Evolutionary conservation across 73 alveolate genomes (phyloP).

Genomic region (Paramecium pentaurelia): DNA sequence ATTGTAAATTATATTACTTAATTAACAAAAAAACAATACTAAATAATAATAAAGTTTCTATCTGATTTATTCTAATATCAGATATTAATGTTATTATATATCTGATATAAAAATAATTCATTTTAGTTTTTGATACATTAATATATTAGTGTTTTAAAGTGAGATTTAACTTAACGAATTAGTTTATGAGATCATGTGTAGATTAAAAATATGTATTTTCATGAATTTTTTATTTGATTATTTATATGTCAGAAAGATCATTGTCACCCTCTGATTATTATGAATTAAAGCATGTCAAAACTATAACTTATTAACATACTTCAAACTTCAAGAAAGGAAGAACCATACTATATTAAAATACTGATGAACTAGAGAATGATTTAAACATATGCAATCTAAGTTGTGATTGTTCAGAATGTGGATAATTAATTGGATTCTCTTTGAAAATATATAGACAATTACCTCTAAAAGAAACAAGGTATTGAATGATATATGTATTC

Average conservation of each 20-base stretch:
- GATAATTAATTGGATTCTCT: not conserved
- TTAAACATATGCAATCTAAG: not conserved
- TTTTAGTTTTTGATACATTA: too few species aligned
- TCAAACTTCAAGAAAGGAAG: not conserved
- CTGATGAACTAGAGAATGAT: not conserved
- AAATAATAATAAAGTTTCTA: too few species aligned
- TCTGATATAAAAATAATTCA: too few species aligned
- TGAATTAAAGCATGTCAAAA: not conserved
- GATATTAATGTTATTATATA: too few species aligned
- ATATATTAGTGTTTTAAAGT: not conserved
- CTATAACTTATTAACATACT: not conserved
- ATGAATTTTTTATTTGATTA: not conserved
- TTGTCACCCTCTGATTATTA: not conserved
- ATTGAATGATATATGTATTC: not conserved
- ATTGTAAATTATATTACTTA: too few species aligned
- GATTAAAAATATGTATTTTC: not conserved
- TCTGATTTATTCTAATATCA: too few species aligned
- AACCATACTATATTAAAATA: not conserved
- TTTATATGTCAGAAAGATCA: not conserved
- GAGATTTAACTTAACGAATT: not conserved
- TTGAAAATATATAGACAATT: not conserved
- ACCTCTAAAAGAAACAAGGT: conserved; percentile 28
- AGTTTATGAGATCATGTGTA: not conserved
- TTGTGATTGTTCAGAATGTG: conserved; percentile 24
- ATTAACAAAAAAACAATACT: too few species aligned